Evolutionary conservation across 495 filamentous ascomycete genomes (phyloP).

Genomic region (Penicillium goetzii): DNA sequence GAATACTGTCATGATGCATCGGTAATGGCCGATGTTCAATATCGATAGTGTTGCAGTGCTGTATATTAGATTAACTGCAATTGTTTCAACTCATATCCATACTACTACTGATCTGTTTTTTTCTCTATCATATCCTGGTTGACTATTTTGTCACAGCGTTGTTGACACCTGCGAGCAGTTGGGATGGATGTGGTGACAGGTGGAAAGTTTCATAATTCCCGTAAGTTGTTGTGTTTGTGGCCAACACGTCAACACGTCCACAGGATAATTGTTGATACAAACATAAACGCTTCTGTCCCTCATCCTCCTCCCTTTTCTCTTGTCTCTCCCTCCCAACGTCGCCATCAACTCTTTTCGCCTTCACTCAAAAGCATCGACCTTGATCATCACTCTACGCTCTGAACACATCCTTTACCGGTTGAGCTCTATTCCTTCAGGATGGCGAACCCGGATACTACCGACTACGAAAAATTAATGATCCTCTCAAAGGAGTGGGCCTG

Average conservation of each 20-base stretch:
- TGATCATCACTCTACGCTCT: neutral
- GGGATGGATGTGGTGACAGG: neutral
- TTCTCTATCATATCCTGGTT: neutral
- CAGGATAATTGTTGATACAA: neutral
- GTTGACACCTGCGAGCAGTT: neutral
- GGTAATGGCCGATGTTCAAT: neutral
- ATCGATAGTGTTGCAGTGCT: neutral
- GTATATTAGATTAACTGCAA: neutral
- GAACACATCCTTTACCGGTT: neutral
- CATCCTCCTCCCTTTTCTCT: neutral
- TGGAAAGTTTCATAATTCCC: neutral
- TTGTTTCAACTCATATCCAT: neutral
- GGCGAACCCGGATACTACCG: neutral
- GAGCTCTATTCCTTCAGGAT: neutral
- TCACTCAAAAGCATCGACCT: neutral
- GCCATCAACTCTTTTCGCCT: neutral
- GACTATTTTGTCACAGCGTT: neutral
- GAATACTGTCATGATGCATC: neutral
- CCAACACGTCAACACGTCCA: neutral
- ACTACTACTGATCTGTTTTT: neutral
- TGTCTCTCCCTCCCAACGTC: neutral
- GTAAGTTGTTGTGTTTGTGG: neutral
- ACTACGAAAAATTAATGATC: neutral
- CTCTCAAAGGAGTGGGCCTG: neutral
- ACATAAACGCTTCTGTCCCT: neutral